Conservation (phyloP, 257 asterid species). For the Verbena officinalis region DNA sequence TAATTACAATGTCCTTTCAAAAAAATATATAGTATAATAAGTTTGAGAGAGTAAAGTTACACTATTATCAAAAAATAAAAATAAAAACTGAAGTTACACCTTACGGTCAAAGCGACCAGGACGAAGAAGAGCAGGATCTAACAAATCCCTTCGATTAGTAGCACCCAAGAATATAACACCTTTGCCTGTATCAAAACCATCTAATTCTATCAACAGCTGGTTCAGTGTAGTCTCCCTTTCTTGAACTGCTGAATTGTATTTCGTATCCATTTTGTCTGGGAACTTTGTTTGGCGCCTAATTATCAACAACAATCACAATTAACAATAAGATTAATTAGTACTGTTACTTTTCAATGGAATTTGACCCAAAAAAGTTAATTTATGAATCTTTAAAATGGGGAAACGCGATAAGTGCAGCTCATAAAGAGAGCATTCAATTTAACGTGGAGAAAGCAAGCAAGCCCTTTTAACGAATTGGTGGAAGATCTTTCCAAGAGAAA, state of each 20-base stretch:
- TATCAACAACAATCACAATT: constrained; percentile 31
- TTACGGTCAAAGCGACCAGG: constrained; percentile 99
- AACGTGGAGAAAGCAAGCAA: too few species aligned
- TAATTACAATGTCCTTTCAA: constrained; percentile 10
- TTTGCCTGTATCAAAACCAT: constrained; percentile 99
- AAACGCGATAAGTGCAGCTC: too few species aligned
- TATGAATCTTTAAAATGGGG: too few species aligned
- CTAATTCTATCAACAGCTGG: constrained; percentile 94
- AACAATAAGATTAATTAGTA: not conserved
- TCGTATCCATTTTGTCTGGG: constrained; percentile 45
- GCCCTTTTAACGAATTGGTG: too few species aligned
- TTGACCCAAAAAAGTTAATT: too few species aligned
- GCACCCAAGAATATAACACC: constrained; percentile 98
- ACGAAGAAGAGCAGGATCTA: constrained; percentile 99
- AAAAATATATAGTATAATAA: constrained; percentile 8
- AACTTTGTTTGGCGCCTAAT: constrained; percentile 87
- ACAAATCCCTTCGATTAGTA: constrained; percentile 92
- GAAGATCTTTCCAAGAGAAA: too few species aligned
- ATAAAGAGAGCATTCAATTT: too few species aligned
- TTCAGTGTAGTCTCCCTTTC: constrained; percentile 97
- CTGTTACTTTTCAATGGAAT: too few species aligned
- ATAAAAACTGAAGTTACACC: too few species aligned
- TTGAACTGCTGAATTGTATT: constrained; percentile 85
- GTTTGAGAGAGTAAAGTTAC: constrained; percentile 28
- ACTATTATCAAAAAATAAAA: too few species aligned